These are phyloP conservation scores for Collariella sp. DNA, from an alignment of 495 filamentous ascomycete genomes.

Conservation along the genomic window DNA sequence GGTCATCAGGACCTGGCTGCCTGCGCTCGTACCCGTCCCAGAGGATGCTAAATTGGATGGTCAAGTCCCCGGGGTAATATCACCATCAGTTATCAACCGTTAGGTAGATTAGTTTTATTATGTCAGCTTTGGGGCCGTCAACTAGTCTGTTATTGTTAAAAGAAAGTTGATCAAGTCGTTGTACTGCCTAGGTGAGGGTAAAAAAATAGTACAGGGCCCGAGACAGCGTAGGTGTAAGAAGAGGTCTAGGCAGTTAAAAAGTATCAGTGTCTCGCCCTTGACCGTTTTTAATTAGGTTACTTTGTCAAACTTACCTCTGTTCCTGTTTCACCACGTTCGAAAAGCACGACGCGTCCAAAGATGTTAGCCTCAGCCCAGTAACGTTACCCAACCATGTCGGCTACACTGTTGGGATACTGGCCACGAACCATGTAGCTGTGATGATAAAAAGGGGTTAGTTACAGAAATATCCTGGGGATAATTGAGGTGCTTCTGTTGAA, in stretches of 20 bases:
- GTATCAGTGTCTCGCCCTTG: background rate
- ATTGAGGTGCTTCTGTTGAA: background rate
- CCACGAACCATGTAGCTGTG: conserved; percentile 7
- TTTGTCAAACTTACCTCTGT: background rate
- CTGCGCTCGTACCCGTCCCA: background rate
- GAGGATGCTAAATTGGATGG: background rate
- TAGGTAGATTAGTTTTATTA: no score
- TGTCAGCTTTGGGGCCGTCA: no score
- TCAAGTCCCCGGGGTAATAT: no score
- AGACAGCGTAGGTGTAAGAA: background rate
- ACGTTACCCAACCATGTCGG: conserved; percentile 22
- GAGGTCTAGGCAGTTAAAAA: conserved; percentile 1
- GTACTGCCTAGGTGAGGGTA: no score
- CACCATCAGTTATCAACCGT: no score
- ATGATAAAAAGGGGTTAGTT: conserved; percentile 18
- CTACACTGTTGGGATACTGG: conserved; percentile 22
- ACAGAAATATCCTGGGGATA: background rate
- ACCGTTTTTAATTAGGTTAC: no score
- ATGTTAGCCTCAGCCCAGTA: conserved; percentile 25
- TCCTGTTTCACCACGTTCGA: conserved; percentile 14
- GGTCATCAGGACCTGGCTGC: no score
- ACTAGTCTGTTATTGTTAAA: no score
- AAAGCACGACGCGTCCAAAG: conserved; percentile 21
- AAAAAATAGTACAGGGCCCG: background rate
- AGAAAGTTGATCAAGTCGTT: background rate